Evolutionary conservation across 202 grass and related monocot species (phyloP), one percentile per base, ranked within the genome.

Genomic region (Schoenoplectus tabernaemontani): DNA sequence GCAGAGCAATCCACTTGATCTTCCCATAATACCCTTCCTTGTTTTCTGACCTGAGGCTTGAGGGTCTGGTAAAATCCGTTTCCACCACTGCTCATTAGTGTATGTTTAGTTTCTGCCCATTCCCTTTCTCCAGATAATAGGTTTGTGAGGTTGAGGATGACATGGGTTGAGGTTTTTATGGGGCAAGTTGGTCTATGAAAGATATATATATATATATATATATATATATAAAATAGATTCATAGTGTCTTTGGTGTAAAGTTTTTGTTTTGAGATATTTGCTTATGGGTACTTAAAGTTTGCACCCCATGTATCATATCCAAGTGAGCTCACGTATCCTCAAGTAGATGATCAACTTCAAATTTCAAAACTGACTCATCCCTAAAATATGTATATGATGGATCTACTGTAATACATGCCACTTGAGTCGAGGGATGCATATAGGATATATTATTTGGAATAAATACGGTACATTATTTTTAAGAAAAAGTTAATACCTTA

Each of bases 11-110:
- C 38, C 44, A 64, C 67, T 11, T 79, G 8, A 83, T 74, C 57
- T 78, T 47, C 61, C 87, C 47, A 83, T 78, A 51, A 50, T 83
- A 28, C 86, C 86, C 91, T 85, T 53, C 23, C 26, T 83, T 43
- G 83, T 67, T 43, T 50, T 3, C 57, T 72, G 24, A 30, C 44
- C 19, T 67, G 17, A 11, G 37, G 37, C 64, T 67, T 8, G 83
- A 33, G 22, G 83, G 38, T 81, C 72, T 84, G 84, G 86, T 89
- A 88, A 88, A 90, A 60, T 62, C 54, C 37, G 51, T 41, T 24
- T 43, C 15, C 37, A 15, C 78, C 81, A 63, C 83, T 73, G 66
- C 48, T 74, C 78, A 86, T 86, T 86, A 59, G 78, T 50, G 26
- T 36, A 33, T 64, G 1, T 65, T 80, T 60, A 78, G 36, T 28